These are phyloP conservation scores for Fusarium compactum DNA, from an alignment of 2,329 filamentous ascomycete genomes.

Conservation along the genomic window DNA sequence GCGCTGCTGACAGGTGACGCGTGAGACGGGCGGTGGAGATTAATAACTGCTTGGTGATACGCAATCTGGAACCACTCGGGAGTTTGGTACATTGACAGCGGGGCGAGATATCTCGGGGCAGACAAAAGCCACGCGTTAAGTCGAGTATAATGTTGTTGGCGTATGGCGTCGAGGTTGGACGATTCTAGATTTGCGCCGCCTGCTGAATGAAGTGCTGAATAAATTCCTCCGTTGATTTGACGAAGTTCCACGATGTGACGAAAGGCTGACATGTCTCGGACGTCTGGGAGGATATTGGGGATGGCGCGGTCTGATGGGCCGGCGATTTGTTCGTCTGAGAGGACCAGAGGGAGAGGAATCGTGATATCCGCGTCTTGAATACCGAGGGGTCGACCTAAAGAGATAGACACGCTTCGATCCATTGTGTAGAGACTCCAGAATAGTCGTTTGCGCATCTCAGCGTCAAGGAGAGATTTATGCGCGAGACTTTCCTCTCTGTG, in stretches of 20 bases:
- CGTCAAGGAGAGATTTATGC: constrained; percentile 26
- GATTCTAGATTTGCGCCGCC: constrained; percentile 32
- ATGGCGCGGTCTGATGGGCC: constrained; percentile 28
- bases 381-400: constrained; percentile 32
- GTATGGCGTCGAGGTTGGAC: constrained; percentile 32
- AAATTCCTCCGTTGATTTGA: constrained; percentile 37
- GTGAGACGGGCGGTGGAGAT: constrained; percentile 40
- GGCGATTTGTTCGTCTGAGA: constrained; percentile 35
- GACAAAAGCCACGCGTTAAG: constrained; percentile 42
- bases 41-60: constrained; percentile 43
- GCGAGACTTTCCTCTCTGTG: constrained; percentile 36
- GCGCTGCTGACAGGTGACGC: constrained; percentile 41
- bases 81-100: constrained; percentile 43
- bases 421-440: constrained; percentile 44
- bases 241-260: constrained; percentile 38
- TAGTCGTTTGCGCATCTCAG: constrained; percentile 40
- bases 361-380: constrained; percentile 43
- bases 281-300: constrained; percentile 29
- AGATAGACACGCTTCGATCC: constrained; percentile 42
- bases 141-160: constrained; percentile 38
- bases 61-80: constrained; percentile 45
- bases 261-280: constrained; percentile 42
- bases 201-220: constrained; percentile 40
- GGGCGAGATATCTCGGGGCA: constrained; percentile 37
- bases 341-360: constrained; percentile 25